These are phyloP conservation scores for Tinospora cordifolia DNA, from an alignment of 164 flowering plant genomes.

Conservation along the genomic window DNA sequence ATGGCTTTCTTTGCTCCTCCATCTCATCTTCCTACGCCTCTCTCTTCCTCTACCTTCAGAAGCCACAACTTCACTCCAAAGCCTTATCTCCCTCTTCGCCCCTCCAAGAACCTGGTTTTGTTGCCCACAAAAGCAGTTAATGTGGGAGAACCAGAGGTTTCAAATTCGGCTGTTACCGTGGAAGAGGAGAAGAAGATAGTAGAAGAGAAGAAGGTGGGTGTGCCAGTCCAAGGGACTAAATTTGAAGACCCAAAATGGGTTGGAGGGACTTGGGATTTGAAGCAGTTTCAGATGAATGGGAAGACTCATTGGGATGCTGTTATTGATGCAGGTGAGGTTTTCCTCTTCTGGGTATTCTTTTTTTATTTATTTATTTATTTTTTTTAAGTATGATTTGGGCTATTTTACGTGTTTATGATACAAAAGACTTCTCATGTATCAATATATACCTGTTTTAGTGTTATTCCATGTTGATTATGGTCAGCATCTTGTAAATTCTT, in stretches of 20 bases:
- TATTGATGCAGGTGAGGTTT: conserved; percentile 75
- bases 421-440: not conserved
- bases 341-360: not conserved
- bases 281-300: conserved; percentile 69
- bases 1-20: conserved; percentile 54
- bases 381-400: conserved; percentile 3
- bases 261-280: conserved; percentile 88
- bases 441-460: not conserved
- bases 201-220: conserved; percentile 22
- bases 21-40: conserved; percentile 21
- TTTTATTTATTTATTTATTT: conserved; percentile 1
- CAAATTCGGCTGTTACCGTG: conserved; percentile 25
- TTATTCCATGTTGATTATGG: not conserved
- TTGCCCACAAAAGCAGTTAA: conserved; percentile 26
- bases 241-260: conserved; percentile 75
- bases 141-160: conserved; percentile 41
- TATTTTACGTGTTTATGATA: not conserved
- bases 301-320: conserved; percentile 86
- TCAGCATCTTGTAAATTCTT: not conserved
- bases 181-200: conserved; percentile 23
- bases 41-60: conserved; percentile 27
- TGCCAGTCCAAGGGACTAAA: conserved; percentile 11
- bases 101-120: conserved; percentile 17
- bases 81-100: conserved; percentile 18
- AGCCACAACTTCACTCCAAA: conserved; percentile 24